These are phyloP conservation scores for Pythium plurisporium DNA, from an alignment of 352 stramenopile genomes.

Conservation along the genomic window DNA sequence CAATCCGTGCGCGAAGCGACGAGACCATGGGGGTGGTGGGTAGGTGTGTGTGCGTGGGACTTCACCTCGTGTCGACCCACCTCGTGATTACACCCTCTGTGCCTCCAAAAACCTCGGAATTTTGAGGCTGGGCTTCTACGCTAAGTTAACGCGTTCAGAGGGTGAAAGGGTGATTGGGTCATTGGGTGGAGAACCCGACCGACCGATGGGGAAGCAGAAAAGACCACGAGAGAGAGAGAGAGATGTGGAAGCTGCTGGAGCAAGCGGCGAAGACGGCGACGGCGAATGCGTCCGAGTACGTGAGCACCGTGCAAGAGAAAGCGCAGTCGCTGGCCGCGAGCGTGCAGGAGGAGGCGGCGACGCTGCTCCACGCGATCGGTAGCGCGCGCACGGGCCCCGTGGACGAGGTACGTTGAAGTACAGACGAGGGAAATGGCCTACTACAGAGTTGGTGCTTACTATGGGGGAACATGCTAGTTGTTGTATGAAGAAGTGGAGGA, in stretches of 20 bases:
- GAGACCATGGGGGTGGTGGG: no score
- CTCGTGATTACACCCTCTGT: background rate
- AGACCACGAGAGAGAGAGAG: background rate
- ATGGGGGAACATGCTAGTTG: conserved; percentile 28
- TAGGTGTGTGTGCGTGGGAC: background rate
- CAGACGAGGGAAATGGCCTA: background rate
- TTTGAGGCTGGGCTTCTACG: background rate
- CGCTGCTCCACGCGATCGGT: conserved; percentile 64
- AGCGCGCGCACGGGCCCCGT: conserved; percentile 53
- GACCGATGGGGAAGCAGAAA: no score
- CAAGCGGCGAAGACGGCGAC: conserved; percentile 68
- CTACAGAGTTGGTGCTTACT: no score
- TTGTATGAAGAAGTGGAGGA: conserved; percentile 74
- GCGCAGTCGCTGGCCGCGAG: conserved; percentile 64
- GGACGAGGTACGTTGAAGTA: conserved; percentile 50
- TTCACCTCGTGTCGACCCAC: background rate
- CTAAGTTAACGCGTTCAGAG: conserved; percentile 4
- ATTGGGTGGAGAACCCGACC: conserved; percentile 12
- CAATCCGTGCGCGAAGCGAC: background rate
- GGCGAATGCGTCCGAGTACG: conserved; percentile 66
- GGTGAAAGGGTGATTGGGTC: conserved; percentile 7
- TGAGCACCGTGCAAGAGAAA: conserved; percentile 68
- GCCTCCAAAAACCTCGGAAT: background rate
- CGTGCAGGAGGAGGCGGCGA: conserved; percentile 71
- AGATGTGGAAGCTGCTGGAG: conserved; percentile 78